Base-by-base conservation (phyloP, 2,329 filamentous ascomycete genomes). In the Colletotrichum sansevieriae region DNA sequence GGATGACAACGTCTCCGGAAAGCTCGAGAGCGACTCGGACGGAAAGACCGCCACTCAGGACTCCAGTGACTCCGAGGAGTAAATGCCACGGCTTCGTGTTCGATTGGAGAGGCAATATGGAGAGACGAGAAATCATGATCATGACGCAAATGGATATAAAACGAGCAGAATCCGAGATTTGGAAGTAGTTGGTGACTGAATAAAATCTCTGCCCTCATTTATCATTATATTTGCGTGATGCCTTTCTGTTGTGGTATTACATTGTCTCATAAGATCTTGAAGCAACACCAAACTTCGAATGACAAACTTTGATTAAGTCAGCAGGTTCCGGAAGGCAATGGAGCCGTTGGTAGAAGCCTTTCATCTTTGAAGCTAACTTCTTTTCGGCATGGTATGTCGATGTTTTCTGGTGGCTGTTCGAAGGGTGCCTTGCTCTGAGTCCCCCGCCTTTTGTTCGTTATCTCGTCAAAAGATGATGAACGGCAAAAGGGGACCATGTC, bases 401-500 rank as follows among this genome's bases (percentile, higher is more conserved):
- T 12, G 10, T 7, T 12, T 35, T 54, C 51, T 47, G n/a, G 18
- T 2, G 15, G 4, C 12, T 47, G n/a, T 33, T 39, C 6, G 12
- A n/a, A 29, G 29, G 29, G 4, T 4, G 4, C 15, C 1, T 59
- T 3, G 1, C 29, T 37, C 41, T 33, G 13, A 39, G 25, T 13
- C 12, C 2, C 11, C 9, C 4, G 7, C 39, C 57, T 51, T 51
- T 60, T 60, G 57, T 60, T 51, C 35, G 5, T 4, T 3, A 3
- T 51, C 33, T 49, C n/a, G 11, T 20, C 37, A 25, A 44, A 71
- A 44, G 33, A 13, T 52, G 72, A 76, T 39, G 22, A 68, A 68
- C 5, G 72, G 73, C 20, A 65, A 72, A 51, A 51, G 29, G 44
- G 8, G 7, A 2, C 3, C 3, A 49, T 25, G 18, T 20, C 57